Evolutionary conservation across 768 basidiomycete genomes (phyloP).

Genomic region (Termitomyces sp.): DNA sequence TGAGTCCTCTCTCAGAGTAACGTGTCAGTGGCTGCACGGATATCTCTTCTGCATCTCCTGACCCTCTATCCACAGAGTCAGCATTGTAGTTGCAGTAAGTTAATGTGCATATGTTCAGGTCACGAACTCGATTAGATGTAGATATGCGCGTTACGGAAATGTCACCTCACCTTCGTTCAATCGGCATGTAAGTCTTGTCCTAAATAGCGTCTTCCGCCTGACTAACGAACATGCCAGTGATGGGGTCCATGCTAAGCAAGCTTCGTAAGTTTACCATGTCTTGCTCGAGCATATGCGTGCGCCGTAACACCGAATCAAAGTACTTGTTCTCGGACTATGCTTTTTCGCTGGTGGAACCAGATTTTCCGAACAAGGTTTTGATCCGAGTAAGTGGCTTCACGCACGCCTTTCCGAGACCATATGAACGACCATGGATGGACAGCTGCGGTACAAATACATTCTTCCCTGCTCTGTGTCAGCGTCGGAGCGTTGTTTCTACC

Average conservation of each 20-base stretch:
- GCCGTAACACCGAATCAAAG: conserved; percentile 26
- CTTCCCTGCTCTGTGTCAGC: conserved; percentile 67
- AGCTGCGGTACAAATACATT: conserved; percentile 73
- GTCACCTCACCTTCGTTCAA: conserved; percentile 77
- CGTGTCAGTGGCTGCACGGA: conserved; percentile 38
- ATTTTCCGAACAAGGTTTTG: conserved; percentile 77
- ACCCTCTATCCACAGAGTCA: conserved; percentile 32
- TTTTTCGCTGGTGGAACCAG: conserved; percentile 78
- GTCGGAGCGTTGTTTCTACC: conserved; percentile 77
- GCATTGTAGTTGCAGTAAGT: conserved; percentile 69
- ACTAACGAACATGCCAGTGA: conserved; percentile 36
- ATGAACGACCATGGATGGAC: neutral
- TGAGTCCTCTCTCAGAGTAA: conserved; percentile 44
- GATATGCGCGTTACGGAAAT: conserved; percentile 80
- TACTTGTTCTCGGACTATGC: conserved; percentile 81
- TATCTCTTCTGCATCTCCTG: conserved; percentile 1
- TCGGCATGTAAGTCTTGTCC: conserved; percentile 51
- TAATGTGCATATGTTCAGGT: neutral
- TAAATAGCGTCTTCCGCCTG: neutral
- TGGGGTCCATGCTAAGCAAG: conserved; percentile 82
- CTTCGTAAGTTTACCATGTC: conserved; percentile 35
- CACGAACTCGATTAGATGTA: conserved; percentile 18
- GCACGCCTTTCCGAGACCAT: neutral
- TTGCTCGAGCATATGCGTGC: neutral
- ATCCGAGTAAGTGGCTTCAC: conserved; percentile 42